Evolutionary conservation across 495 filamentous ascomycete genomes (phyloP), one percentile per base, ranked within the genome.

Genomic region (Rusavskia elegans): DNA sequence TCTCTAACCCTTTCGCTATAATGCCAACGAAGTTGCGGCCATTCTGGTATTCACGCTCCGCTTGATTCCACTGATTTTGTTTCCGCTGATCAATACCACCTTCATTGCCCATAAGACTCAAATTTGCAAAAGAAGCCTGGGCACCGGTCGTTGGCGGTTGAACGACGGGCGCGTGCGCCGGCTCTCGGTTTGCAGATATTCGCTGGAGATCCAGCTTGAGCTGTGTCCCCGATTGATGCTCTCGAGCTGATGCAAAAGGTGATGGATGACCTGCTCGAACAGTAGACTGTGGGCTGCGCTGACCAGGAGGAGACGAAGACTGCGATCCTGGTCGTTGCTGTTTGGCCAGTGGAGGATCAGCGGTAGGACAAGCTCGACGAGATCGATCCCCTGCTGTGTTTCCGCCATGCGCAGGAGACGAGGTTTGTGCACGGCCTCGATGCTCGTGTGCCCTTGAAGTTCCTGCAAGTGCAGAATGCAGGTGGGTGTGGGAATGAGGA

Each of bases 121-220:
- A n/a, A 41, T 20, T 39, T 7, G 50, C 35, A 16, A 41, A 32
- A 11, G 17, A 17, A 20, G 36, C 35, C 0, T 52, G 50, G 17
- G 39, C 16, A n/a, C 23, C 29, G 19, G 6, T 30, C 5, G 58
- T 21, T 7, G 59, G 59, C 19, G 59, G 55, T 20, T 45, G 45
- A 14, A 50, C 32, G 21, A 53, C 41, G 3, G 55, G 50, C 5
- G 35, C 39, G 11, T 44, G 50, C 11, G 35, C 50, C 20, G 53
- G 39, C 11, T 58, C 56, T 17, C 53, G 59, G 30, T 52, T 48
- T 44, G 51, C 40, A 51, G 50, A 42, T 52, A 56, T 52, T 25
- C 59, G 57, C 16, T 61, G 58, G 17, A 61, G 54, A n/a, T 61
- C 55, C 14, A 61, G 49, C 27, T 59, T 57, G 1, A 59, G 52